Evolutionary conservation across 352 stramenopile species (phyloP).

Genomic region (Globisporangium sylvaticum): DNA sequence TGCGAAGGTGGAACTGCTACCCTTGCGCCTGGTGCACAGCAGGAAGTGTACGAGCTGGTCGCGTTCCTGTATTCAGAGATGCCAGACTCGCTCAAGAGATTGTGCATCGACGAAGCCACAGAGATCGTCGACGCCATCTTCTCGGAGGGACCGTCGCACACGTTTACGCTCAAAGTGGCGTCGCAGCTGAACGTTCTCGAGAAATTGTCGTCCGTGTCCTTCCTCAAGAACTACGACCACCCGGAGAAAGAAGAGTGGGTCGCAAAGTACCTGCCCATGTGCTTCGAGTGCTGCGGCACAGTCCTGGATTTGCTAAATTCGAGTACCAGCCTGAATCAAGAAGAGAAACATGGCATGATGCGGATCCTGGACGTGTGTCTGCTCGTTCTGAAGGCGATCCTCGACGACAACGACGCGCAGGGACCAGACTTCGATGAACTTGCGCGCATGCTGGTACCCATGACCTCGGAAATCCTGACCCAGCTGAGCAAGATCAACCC

Average conservation of each 20-base stretch:
- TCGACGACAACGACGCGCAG: slow-evolving; percentile 43
- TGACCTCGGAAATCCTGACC: slow-evolving; percentile 50
- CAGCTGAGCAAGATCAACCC: slow-evolving; percentile 30
- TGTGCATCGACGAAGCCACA: slow-evolving; percentile 44
- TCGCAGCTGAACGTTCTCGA: slow-evolving; percentile 47
- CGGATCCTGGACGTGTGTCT: slow-evolving; percentile 60
- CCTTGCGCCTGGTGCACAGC: slow-evolving; percentile 27
- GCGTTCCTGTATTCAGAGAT: slow-evolving; percentile 44
- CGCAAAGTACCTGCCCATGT: slow-evolving; percentile 53
- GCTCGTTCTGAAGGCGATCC: slow-evolving; percentile 46
- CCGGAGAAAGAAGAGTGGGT: slow-evolving; percentile 55
- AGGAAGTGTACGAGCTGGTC: slow-evolving; percentile 39
- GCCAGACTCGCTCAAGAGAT: slow-evolving; percentile 29
- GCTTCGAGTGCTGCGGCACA: slow-evolving; percentile 64
- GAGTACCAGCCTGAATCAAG: slow-evolving; percentile 8
- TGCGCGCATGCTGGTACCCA: slow-evolving; percentile 46
- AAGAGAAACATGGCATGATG: slow-evolving; percentile 32
- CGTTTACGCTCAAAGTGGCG: slow-evolving; percentile 31
- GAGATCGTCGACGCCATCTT: slow-evolving; percentile 44
- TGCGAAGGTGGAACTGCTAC: slow-evolving; percentile 19
- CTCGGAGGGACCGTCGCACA: slow-evolving; percentile 47
- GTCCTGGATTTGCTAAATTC: slow-evolving; percentile 42
- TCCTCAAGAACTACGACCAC: slow-evolving; percentile 40
- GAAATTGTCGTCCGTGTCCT: slow-evolving; percentile 29
- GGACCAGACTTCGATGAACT: slow-evolving; percentile 30